phyloP scores from a whole-genome alignment of 768 basidiomycete species.

The Suillus clintonianus region DNA sequence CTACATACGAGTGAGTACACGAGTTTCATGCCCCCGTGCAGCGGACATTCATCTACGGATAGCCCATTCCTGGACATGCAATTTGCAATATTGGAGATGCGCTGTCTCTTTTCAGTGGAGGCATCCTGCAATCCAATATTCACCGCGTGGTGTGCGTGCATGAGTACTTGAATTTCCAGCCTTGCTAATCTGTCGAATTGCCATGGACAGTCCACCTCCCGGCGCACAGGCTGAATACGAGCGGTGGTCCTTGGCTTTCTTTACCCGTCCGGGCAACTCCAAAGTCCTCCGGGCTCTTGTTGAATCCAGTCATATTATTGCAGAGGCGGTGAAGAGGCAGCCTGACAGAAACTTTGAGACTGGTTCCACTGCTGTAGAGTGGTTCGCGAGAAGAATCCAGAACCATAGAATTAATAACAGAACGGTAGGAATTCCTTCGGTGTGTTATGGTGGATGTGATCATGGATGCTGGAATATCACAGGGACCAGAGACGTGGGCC shows the following conservation, averaged over 20 bases:
- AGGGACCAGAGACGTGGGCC: conserved; percentile 34
- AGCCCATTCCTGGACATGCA: too few species aligned
- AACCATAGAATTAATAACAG: conserved; percentile 44
- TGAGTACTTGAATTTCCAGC: background rate
- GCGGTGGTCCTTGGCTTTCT: too few species aligned
- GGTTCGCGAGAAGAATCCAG: conserved; percentile 43
- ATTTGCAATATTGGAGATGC: conserved; percentile 68
- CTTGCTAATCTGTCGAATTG: background rate
- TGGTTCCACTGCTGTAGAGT: conserved; percentile 38
- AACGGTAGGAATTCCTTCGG: conserved; percentile 28
- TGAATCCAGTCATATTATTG: conserved; percentile 52
- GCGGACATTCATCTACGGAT: background rate
- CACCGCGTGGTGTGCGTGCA: conserved; percentile 51
- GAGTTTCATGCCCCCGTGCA: background rate
- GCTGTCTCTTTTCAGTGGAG: conserved; percentile 60
- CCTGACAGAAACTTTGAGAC: conserved; percentile 41
- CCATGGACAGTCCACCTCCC: conserved; percentile 45
- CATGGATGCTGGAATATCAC: background rate
- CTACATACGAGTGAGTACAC: conserved; percentile 57
- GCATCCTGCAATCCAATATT: conserved; percentile 62
- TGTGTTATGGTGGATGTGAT: background rate
- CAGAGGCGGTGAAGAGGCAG: conserved; percentile 37
- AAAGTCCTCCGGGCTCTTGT: conserved; percentile 51
- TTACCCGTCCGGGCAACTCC: conserved; percentile 60
- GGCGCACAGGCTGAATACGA: conserved; percentile 53